Evolutionary conservation across 2,329 filamentous ascomycete genomes (phyloP).

Genomic region (Ophiosphaerella narmari): DNA sequence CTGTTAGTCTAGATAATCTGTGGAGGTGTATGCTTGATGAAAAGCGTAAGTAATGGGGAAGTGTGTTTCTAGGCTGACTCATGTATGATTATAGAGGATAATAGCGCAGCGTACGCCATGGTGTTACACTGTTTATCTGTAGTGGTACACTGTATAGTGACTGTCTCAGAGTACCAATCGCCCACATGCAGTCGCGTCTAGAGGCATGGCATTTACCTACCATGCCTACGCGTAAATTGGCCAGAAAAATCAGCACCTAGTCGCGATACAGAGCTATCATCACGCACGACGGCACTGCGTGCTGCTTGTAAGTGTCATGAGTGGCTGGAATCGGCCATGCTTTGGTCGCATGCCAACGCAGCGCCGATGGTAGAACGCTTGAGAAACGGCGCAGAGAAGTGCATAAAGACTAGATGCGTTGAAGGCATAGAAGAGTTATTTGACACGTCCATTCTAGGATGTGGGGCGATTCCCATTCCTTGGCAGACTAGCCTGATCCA

Average conservation of each 20-base stretch:
- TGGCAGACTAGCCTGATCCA: neutral
- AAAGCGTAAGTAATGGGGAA: slow-evolving; percentile 45
- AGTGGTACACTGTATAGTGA: no score
- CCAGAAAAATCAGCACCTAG: neutral
- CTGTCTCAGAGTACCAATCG: neutral
- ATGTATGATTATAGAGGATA: slow-evolving; percentile 49
- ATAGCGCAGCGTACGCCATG: slow-evolving; percentile 21
- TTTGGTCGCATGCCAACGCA: slow-evolving; percentile 41
- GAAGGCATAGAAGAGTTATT: neutral
- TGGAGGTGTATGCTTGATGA: slow-evolving; percentile 46
- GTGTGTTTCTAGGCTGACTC: slow-evolving; percentile 36
- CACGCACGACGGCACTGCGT: slow-evolving; percentile 45
- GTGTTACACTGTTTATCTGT: no score
- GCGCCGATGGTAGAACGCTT: slow-evolving; percentile 26
- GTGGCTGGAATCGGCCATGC: slow-evolving; percentile 20
- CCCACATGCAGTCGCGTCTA: neutral
- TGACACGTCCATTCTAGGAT: slow-evolving; percentile 1
- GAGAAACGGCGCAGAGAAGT: slow-evolving; percentile 1
- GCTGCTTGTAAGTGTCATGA: slow-evolving; percentile 32
- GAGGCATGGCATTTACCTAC: no score
- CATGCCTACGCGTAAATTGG: no score
- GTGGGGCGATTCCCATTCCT: slow-evolving; percentile 2
- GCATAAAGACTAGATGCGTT: slow-evolving; percentile 10
- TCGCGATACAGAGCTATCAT: slow-evolving; percentile 26
- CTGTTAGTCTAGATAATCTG: no score